phyloP scores from a whole-genome alignment of 2,329 filamentous ascomycete genomes.

The Fusarium austroafricanum region DNA sequence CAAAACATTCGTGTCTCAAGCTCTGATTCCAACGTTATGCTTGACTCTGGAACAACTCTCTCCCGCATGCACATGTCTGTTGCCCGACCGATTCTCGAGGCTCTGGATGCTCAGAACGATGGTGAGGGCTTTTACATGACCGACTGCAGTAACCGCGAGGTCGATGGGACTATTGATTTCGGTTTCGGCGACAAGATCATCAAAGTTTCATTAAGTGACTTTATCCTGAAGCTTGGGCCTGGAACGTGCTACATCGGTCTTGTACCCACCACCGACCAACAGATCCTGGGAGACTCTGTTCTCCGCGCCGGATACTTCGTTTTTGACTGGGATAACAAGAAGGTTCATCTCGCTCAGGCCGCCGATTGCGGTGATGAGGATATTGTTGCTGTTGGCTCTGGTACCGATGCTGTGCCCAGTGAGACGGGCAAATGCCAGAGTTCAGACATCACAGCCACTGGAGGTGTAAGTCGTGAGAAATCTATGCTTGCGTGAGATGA shows the following conservation, averaged over 20 bases:
- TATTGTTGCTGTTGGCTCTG: constrained; percentile 52
- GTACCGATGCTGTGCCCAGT: constrained; percentile 49
- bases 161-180: constrained; percentile 60
- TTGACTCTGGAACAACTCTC: constrained; percentile 66
- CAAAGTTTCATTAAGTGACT: constrained; percentile 59
- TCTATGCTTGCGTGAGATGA: background rate
- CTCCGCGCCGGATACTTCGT: constrained; percentile 60
- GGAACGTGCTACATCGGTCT: constrained; percentile 58
- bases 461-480: constrained; percentile 4
- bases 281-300: constrained; percentile 58
- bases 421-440: constrained; percentile 53
- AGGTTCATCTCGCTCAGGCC: constrained; percentile 56
- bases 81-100: constrained; percentile 56
- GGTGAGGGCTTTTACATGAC: constrained; percentile 59
- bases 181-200: constrained; percentile 57
- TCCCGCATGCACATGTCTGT: constrained; percentile 58
- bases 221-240: constrained; percentile 59
- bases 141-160: constrained; percentile 54
- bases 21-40: constrained; percentile 56
- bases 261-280: constrained; percentile 54
- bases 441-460: constrained; percentile 40
- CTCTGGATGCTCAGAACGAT: constrained; percentile 56
- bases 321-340: constrained; percentile 59
- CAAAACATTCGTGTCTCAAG: constrained; percentile 43
- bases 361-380: constrained; percentile 55